Evolutionary conservation across 768 basidiomycete species (phyloP), one percentile per base, ranked within the genome.

Genomic region (Rhodocollybia butyracea): DNA sequence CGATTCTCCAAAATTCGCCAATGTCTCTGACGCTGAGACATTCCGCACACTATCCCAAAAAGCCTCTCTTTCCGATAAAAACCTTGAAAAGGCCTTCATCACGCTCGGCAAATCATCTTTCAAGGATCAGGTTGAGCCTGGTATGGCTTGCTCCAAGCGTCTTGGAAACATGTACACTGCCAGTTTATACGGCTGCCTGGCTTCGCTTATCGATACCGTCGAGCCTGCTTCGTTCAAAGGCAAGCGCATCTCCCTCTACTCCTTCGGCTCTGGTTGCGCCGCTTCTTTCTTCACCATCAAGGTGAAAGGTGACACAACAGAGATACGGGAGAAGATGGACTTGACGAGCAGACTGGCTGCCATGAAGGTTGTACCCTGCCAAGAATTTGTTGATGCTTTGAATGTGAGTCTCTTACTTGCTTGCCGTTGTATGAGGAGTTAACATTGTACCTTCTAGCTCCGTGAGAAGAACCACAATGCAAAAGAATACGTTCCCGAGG

Each of bases 161-260:
- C 84, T 96, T 60, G 97, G 97, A 13, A 98, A 99, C 84, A 96
- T 94, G 89, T 98, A 99, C 81, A 96, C 97, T 12, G 97, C 89
- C 13, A 95, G 93, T 15, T 79, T 99, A 11, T 98, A 95, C 68
- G 94, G 93, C 42, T 94, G 94, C 61, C 84, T 99, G 57, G 90
- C 95, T 36, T 93, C 91, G 7, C 77, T 98, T 27, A 67, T 99
- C 40, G 82, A 89, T 42, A 78, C 79, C 24, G 82, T 91, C 36
- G 83, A 86, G 63, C 86, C 91, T 8, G 70, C 80, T 6, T 78
- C 84, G 60, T 77, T 95, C 52, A 71, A 77, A 64, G 87, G 84
- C 73, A 97, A 94, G 80, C 86, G 94, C 26, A 78, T 96, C 67
- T 88, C 86, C 63, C 79, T 98, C 80, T 99, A 94, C 78, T 92